Evolutionary conservation across 176 grass and related monocot genomes (phyloP).

Genomic region (Eremochloa ophiuroides): DNA sequence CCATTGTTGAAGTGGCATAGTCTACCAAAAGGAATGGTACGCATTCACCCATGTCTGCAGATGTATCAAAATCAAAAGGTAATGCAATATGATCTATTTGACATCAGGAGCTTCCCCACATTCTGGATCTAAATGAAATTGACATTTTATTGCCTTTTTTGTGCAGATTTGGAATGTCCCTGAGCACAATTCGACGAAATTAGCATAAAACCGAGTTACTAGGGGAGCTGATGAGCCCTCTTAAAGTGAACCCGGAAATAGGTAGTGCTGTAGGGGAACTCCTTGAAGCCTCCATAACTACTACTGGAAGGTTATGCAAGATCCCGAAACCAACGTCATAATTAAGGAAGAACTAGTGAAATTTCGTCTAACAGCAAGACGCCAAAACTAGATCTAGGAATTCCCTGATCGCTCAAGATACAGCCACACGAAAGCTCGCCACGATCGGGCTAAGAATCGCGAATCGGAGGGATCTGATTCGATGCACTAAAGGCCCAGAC

Average conservation of each 20-base stretch:
- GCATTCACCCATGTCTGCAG: background rate
- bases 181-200: background rate
- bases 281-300: background rate
- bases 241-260: background rate
- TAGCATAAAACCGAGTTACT: background rate
- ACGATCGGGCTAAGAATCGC: background rate
- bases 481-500: background rate
- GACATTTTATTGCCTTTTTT: background rate
- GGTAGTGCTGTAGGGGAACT: background rate
- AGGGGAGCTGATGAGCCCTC: background rate
- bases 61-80: background rate
- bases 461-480: background rate
- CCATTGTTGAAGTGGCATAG: background rate
- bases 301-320: background rate
- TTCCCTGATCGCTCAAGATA: background rate
- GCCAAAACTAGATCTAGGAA: conserved; percentile 2
- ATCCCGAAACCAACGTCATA: background rate
- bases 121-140: background rate
- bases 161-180: background rate
- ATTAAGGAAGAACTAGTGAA: background rate
- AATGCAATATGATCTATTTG: background rate
- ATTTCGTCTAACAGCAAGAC: background rate
- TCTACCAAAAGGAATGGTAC: background rate
- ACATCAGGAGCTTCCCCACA: background rate
- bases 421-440: background rate